Conservation (phyloP, 805 yeast genomes). For the Candida insectorum region DNA sequence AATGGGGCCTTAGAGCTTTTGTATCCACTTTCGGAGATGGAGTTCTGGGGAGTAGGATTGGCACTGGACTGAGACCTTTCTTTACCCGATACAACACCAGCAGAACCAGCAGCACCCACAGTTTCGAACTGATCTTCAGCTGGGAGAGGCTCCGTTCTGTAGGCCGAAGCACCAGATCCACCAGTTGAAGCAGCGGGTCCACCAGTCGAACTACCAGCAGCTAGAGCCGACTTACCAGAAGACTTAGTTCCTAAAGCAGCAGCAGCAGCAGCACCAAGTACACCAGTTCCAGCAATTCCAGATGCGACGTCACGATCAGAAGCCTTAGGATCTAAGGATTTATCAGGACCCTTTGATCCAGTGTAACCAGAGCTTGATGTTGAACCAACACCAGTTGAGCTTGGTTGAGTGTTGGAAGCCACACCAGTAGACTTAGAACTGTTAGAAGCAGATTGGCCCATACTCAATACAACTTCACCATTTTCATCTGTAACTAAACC, state of each 20-base stretch:
- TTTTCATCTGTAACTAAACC: constrained; percentile 28
- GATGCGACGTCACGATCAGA: neutral
- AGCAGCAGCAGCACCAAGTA: constrained; percentile 1
- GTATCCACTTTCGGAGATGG: neutral
- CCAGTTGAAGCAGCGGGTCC: neutral
- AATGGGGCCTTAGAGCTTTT: no score
- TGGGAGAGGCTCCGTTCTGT: no score
- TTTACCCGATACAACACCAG: neutral
- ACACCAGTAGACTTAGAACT: constrained; percentile 3
- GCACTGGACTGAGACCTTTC: neutral
- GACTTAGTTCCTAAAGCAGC: constrained; percentile 1
- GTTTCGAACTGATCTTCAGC: neutral
- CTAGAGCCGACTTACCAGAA: constrained; percentile 4
- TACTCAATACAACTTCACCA: no score
- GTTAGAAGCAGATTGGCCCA: no score
- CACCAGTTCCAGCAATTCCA: neutral
- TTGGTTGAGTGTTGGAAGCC: neutral
- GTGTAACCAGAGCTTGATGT: neutral
- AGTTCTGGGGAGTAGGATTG: neutral
- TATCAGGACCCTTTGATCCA: neutral
- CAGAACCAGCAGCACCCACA: constrained; percentile 1
- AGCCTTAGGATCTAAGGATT: neutral
- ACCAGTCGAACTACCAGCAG: neutral
- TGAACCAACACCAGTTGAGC: neutral
- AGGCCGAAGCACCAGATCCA: constrained; percentile 2